A percentile compares a stretch with the other conserved stretches of the same genome.
Conservation (phyloP, 2,329 filamentous ascomycete genomes). For the Truncatella angustata region DNA sequence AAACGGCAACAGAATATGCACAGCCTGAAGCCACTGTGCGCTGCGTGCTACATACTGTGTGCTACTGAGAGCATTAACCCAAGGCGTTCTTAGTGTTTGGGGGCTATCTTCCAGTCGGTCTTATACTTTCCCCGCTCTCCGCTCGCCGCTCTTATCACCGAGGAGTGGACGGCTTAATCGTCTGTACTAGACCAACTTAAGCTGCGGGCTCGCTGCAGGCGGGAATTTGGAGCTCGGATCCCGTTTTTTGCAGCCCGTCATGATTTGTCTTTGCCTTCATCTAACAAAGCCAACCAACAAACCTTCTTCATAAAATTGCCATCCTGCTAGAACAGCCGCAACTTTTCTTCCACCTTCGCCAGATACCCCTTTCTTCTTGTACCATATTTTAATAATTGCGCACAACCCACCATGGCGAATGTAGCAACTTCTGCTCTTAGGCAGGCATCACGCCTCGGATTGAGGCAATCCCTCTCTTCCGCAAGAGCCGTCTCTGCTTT, state of each 20-base stretch:
- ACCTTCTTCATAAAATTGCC: constrained; percentile 4
- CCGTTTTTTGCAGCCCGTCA: constrained; percentile 2
- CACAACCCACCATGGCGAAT: constrained; percentile 53
- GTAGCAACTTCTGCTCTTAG: constrained; percentile 68
- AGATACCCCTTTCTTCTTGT: constrained; percentile 11
- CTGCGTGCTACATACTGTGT: too few species aligned
- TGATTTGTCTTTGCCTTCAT: constrained; percentile 27
- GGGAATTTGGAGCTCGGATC: constrained; percentile 5
- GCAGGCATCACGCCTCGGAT: constrained; percentile 65
- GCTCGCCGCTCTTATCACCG: constrained; percentile 14
- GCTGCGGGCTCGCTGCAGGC: neutral
- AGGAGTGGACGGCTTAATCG: constrained; percentile 8
- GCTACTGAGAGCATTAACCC: too few species aligned
- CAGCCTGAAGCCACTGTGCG: too few species aligned
- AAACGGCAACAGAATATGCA: too few species aligned
- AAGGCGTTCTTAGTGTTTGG: too few species aligned
- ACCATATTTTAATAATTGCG: constrained; percentile 14
- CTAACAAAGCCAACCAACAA: constrained; percentile 3
- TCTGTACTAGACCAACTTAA: neutral
- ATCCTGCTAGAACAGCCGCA: constrained; percentile 14
- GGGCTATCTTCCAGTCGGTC: too few species aligned
- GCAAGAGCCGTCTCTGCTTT: constrained; percentile 31
- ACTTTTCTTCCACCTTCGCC: constrained; percentile 18
- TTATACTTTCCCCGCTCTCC: neutral
- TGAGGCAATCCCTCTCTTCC: constrained; percentile 37